phyloP scores from a whole-genome alignment of 768 basidiomycete species.

The Leccinum pellstonianum region DNA sequence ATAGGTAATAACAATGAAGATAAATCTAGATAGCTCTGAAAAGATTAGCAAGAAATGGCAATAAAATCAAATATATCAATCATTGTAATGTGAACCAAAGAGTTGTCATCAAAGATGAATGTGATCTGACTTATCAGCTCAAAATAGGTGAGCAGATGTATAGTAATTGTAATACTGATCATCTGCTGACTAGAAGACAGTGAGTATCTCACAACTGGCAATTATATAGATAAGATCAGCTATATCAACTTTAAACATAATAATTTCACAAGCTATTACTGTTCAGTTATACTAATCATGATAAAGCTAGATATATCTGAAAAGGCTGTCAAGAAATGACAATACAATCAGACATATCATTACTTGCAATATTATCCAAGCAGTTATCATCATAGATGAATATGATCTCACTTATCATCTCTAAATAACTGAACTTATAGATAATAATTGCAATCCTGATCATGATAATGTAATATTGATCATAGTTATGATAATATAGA shows the following conservation, averaged over 20 bases:
- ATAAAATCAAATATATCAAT: background rate
- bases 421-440: background rate
- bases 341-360: no score
- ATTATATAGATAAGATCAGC: background rate
- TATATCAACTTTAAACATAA: background rate
- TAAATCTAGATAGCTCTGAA: background rate
- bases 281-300: background rate
- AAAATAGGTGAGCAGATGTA: background rate
- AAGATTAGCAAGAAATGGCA: background rate
- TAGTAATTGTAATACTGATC: background rate
- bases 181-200: no score
- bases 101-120: background rate
- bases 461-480: no score
- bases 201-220: background rate
- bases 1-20: no score
- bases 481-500: background rate
- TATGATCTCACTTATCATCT: background rate
- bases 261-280: background rate
- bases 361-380: no score
- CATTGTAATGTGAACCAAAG: background rate
- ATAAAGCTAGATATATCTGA: background rate
- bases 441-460: background rate
- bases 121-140: background rate
- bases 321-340: no score
- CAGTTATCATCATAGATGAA: background rate